Base-by-base conservation (phyloP, 768 basidiomycete genomes). In the Xerocomellus chrysenteron region DNA sequence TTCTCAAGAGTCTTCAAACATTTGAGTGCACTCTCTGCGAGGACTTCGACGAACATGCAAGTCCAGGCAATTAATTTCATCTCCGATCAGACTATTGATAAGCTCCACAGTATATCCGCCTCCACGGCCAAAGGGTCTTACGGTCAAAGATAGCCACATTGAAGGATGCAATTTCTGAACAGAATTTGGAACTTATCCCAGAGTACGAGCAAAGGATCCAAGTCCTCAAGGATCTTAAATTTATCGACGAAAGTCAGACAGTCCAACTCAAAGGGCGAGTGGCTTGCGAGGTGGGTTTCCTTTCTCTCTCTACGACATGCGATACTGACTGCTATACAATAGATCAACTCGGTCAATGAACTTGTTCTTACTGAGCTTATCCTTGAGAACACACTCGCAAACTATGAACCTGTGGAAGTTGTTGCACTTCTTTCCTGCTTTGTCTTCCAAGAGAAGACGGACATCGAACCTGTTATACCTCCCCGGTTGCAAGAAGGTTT, bases 301-400 rank as follows among this genome's bases (percentile, higher is more conserved):
- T 26, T 26, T 45, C 30, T 44, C 51, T 52, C 1, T 12, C 14
- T 16, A 10, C 47, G 45, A 36, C 21, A 26, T 40, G 24, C 30
- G 28, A 19, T 28, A 37, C 33, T 55, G 36, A 61, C 36, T 5
- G 6, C 55, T 54, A 42, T 39, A 60, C 43, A 12, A 54, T 65
- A 98, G 95, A 98, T 99, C 69, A 99, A 99, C 70, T 98, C 96
- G 8, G 92, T 90, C n/a, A 93, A 92, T 59, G 97, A 98, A 66
- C 89, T 99, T 26, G 84, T 99, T 47, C 78, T 98, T 46, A 99
- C 97, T 0, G 97, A 99, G 67, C 83, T 99, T 49, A 96, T 99
- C 53, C 81, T 98, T 50, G 97, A 99, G 67, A 99, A 99, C 67
- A 90, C 91, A 0, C 78, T 98, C 30, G 92, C 93, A 7, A 76